Base-by-base conservation (phyloP, 345 rosid species). In the Camelina neglecta region DNA sequence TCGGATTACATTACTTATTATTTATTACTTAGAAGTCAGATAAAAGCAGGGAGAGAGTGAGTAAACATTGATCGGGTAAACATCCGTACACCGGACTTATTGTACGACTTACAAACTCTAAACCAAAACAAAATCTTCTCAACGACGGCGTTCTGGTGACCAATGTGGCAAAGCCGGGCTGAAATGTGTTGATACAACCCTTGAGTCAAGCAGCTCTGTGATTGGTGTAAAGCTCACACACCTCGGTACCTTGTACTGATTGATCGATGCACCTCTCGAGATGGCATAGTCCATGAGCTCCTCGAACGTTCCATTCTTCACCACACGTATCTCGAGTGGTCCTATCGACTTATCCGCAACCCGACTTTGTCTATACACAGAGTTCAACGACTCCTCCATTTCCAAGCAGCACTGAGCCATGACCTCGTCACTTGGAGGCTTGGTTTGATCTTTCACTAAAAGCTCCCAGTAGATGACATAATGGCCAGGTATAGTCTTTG, bases 201-300 rank as follows among this genome's bases (percentile, higher is more conserved):
- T 80, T 1, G 89, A 81, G 72, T 91, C 87, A 8, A 93, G 87
- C 36, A 93, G 69, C 71, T 93, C 97, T 84, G 87, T 55, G 1
- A 93, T 87, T 3, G 97, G 98, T 1, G 85, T 83, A 64, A 86
- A 89, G 44, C 85, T 93, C 75, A 91, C 94, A 67, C 97, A 93
- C 66, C 97, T 87, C 2, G 98, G 97, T 3, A 81, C 89, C 77
- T 93, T 93, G 63, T 91, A 93, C 64, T 93, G 98, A 9, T 91
- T 93, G 23, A 93, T 88, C 5, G 98, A 93, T 0, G 98, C 98
- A 1, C 93, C 98, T 63, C 92, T 81, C 8, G 93, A 87, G 31
- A 93, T 86, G 18, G 97, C 97, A 45, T 88, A 91, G 74, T 93
- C 98, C 96, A 93, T 93, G 1, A 93, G 82, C 73, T 93, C 96